Evolutionary conservation across 768 basidiomycete species (phyloP).

Genomic region (Boletus subparvulus): DNA sequence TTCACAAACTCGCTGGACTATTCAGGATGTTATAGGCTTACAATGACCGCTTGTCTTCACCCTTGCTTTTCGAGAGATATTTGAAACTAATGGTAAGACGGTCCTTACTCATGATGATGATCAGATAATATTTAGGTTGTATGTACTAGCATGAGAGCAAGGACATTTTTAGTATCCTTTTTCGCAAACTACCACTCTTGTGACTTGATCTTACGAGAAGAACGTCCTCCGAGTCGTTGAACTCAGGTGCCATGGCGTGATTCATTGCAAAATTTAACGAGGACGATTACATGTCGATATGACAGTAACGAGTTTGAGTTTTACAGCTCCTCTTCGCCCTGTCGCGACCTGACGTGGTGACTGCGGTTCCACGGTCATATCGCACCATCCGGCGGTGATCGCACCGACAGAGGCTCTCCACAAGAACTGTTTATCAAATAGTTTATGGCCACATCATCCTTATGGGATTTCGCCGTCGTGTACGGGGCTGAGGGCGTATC

Average conservation of each 20-base stretch:
- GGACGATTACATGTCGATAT: neutral
- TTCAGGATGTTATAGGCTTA: neutral
- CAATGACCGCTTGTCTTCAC: neutral
- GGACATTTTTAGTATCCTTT: conserved; percentile 8
- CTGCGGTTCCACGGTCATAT: conserved; percentile 20
- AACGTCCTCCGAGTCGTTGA: neutral
- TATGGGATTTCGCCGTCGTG: neutral
- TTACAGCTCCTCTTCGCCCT: neutral
- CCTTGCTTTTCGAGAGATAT: neutral
- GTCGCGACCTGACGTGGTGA: neutral
- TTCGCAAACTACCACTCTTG: neutral
- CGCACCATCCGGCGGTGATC: conserved; percentile 4
- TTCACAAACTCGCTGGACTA: neutral
- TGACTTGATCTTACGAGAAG: neutral
- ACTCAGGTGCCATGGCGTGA: neutral
- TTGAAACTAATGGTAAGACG: conserved; percentile 8
- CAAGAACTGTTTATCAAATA: neutral
- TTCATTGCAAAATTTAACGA: neutral
- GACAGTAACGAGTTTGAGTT: neutral
- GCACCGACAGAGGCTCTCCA: neutral
- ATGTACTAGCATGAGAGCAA: conserved; percentile 5
- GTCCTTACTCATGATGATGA: neutral
- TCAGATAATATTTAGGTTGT: conserved; percentile 8
- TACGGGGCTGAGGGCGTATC: neutral
- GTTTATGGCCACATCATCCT: neutral